Evolutionary conservation across 2,329 filamentous ascomycete genomes (phyloP).

Genomic region (Ilyonectria robusta): DNA sequence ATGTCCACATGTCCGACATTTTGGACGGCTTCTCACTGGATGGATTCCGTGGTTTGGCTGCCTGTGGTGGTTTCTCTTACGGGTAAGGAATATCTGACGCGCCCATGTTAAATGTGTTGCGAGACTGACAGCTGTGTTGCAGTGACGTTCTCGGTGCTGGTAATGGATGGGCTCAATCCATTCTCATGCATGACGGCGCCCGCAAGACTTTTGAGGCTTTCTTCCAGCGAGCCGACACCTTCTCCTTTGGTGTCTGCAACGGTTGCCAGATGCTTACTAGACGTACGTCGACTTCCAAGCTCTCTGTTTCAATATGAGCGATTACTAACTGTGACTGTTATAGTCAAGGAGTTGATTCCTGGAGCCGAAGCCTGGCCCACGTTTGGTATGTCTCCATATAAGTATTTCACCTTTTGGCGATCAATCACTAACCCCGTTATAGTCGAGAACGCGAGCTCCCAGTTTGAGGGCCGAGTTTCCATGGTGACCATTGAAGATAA

Average conservation of each 20-base stretch:
- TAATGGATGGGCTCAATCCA: constrained; percentile 95
- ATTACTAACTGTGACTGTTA: constrained; percentile 7
- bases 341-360: constrained; percentile 47
- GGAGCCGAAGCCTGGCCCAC: constrained; percentile 62
- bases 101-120: neutral
- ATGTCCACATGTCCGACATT: constrained; percentile 97
- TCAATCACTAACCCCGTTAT: constrained; percentile 13
- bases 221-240: constrained; percentile 91
- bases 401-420: too few species aligned
- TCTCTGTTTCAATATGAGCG: neutral
- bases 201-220: constrained; percentile 86
- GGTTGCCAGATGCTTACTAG: constrained; percentile 95
- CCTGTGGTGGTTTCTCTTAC: constrained; percentile 98
- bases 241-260: constrained; percentile 95
- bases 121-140: constrained; percentile 18
- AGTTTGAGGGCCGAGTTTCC: constrained; percentile 48
- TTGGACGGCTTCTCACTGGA: constrained; percentile 83
- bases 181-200: constrained; percentile 84
- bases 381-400: constrained; percentile 63
- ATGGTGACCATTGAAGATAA: constrained; percentile 47
- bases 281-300: constrained; percentile 32
- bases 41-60: constrained; percentile 89
- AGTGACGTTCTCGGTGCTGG: constrained; percentile 86
- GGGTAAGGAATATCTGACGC: constrained; percentile 60
- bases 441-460: constrained; percentile 76